These are phyloP conservation scores for Leonotis leonurus DNA, from an alignment of 257 asterid species.

Conservation along the genomic window DNA sequence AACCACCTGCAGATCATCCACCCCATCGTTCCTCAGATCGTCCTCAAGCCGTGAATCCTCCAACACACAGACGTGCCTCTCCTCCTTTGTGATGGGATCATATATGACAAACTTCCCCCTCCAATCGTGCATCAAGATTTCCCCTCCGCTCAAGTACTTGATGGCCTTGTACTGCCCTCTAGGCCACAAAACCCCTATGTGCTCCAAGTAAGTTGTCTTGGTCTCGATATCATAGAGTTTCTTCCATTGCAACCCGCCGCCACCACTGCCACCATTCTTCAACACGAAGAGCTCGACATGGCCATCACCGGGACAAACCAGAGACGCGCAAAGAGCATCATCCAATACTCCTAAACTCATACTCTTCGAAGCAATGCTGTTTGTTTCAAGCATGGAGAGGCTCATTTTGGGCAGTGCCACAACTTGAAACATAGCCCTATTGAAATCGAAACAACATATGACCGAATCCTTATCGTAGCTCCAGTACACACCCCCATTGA, in stretches of 20 bases:
- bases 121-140: conserved; percentile 22
- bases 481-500: background rate
- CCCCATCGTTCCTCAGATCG: background rate
- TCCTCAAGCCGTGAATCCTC: background rate
- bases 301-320: conserved; percentile 13
- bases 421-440: background rate
- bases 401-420: conserved; percentile 3
- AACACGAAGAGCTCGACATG: conserved; percentile 16
- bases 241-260: background rate
- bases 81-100: conserved; percentile 7
- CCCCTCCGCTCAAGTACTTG: conserved; percentile 9
- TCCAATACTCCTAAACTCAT: conserved; percentile 16
- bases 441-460: background rate
- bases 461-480: background rate
- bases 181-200: background rate
- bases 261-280: background rate
- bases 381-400: background rate
- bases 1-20: conserved; percentile 14
- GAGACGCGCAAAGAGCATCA: conserved; percentile 12
- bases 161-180: conserved; percentile 13
- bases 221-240: conserved; percentile 4
- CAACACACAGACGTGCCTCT: conserved; percentile 3
- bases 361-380: background rate
- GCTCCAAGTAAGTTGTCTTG: conserved; percentile 11
- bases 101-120: conserved; percentile 14